Base-by-base conservation (phyloP, 139 green algal species). In the Chlamydomonas sphaeroides region DNA sequence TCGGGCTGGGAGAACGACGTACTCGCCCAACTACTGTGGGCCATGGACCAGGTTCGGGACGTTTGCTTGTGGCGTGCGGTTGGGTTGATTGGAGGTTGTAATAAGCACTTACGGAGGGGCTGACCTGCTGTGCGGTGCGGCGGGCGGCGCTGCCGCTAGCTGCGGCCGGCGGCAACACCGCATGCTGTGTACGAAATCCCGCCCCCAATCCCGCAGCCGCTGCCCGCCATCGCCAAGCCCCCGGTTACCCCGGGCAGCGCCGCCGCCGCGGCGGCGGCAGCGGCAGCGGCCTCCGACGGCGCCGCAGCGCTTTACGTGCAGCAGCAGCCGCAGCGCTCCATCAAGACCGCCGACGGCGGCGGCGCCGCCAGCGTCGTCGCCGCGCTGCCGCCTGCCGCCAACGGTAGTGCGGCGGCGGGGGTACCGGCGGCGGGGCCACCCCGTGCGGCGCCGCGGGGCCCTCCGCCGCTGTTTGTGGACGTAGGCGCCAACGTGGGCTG, bases 401-500 rank as follows among this genome's bases (percentile, higher is more conserved):
- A 21, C 66, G 3, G 38, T 10, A 53, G 38, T 3, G 38, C 11
- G 28, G 8, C 33, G 6, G 28, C 33, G 49, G 25, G 15, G 49
- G 15, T 35, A 51, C 33, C 35, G 49, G 5, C 57, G 48, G 15
- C 53, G 53, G 15, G 35, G 36, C 72, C 5, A 15, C 49, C 6
- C 59, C 59, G 59, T 36, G 28, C 6, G 23, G 4, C 32, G 2
- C 62, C 33, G 33, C 45, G 28, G 32, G 15, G 23, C 21, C 45
- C 18, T 5, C 59, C 59, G 41, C 61, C 82, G 35, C 28, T 87
- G 38, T 75, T 84, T 42, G 63, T 88, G 48, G 83, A 88, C 41
- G 67, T 85, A 21, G 84, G 84, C 26, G 76, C 84, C 3, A 85
- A 85, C 62, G 65, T 85, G 49, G 84, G 84, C 25, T 79, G 70